Evolutionary conservation across 306 rosid genomes (phyloP), one percentile per base, ranked within the genome.

Genomic region (Sicyos edulis): DNA sequence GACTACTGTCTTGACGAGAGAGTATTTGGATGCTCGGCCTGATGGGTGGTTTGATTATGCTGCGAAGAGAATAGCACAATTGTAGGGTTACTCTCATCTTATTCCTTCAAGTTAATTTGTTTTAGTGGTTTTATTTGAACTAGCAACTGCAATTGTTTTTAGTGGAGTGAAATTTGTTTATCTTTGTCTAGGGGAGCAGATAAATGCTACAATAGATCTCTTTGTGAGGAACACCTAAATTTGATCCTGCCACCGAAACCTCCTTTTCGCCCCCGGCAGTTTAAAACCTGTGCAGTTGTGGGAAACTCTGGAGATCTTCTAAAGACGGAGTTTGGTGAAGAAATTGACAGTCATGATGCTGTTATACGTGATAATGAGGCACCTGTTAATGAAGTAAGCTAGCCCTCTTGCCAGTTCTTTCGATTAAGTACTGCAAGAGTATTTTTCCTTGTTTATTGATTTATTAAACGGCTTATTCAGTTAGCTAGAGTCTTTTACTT

Each of bases 301-400:
- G 98, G 98, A 72, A 93, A 93, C 77, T 91, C 98, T 15, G 98
- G 98, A 65, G 98, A 93, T 82, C 98, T 93, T 81, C 83, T 93
- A 72, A 88, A 87, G 78, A 93, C 92, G 0, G 79, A 83, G 73
- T 93, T 87, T 74, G 98, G 98, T 37, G 8, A 85, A 78, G 98
- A 92, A 78, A 90, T 92, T 81, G 98, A 92, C 74, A 65, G 88
- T 57, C 98, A 92, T 49, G 97, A 90, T 79, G 97, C 92, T 75
- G 93, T 92, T 73, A 82, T 92, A 74, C 89, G 98, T 65, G 98
- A 92, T 77, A 92, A 92, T 54, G 98, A 92, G 84, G 98, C 98
- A 78, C 98, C 98, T 59, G 97, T 92, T 80, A 92, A 84, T 82
- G 87, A 88, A 88, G 98, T 92, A 81, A 74, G 45, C 63, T 22